These are phyloP conservation scores for Phytophthora citrophthora DNA, from an alignment of 352 stramenopile species.

Conservation along the genomic window DNA sequence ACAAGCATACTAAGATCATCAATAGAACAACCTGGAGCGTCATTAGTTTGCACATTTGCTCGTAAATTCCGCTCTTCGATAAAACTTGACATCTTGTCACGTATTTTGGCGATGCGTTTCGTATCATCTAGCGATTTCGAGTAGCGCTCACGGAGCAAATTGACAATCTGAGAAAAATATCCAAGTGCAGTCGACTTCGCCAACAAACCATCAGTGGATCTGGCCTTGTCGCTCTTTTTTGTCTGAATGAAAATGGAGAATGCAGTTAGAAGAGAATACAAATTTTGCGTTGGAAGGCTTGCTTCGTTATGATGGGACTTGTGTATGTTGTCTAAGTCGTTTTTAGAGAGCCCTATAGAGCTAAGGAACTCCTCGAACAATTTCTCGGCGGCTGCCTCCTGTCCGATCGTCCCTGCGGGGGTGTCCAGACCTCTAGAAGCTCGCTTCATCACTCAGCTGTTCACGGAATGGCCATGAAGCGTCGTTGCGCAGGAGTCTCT, in stretches of 20 bases:
- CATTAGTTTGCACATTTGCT: conserved; percentile 21
- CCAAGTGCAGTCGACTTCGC: conserved; percentile 5
- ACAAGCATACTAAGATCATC: no score
- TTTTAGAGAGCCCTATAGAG: neutral
- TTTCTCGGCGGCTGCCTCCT: neutral
- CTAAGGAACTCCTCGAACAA: conserved; percentile 1
- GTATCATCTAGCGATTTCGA: no score
- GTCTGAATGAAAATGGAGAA: conserved; percentile 29
- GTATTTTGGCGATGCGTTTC: conserved; percentile 3
- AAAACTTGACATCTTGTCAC: conserved; percentile 19
- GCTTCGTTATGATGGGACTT: neutral
- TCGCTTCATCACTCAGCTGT: no score
- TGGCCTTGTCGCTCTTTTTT: conserved; percentile 12
- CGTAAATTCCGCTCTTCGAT: conserved; percentile 31
- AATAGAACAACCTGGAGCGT: conserved; percentile 8
- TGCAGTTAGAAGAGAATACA: conserved; percentile 15
- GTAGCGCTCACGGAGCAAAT: neutral
- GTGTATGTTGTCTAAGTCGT: neutral
- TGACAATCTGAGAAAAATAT: conserved; percentile 9
- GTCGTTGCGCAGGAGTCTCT: no score
- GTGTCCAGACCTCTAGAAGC: no score
- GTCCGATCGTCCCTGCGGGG: no score
- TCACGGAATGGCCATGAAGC: no score
- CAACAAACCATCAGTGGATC: conserved; percentile 11
- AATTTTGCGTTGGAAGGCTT: conserved; percentile 14